Evolutionary conservation across 2,329 filamentous ascomycete species (phyloP), one percentile per base, ranked within the genome.

Genomic region (Thelonectria discophora): DNA sequence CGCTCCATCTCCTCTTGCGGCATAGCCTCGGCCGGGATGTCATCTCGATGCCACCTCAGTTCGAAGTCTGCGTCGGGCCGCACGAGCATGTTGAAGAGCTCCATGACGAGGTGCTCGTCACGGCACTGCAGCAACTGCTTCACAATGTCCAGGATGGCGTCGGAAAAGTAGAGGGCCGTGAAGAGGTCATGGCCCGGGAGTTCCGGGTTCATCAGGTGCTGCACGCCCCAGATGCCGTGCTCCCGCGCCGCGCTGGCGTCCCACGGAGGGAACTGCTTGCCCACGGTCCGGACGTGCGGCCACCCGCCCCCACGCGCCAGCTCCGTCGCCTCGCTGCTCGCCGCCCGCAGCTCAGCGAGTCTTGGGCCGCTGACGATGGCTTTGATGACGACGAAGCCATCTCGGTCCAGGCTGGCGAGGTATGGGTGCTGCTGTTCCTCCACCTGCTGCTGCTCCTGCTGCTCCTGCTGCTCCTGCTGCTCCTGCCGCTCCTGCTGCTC

Each of bases 261-360:
- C 93, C 93, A 97, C 0, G 93, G 93, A 1, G 93, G 93, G 79
- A 97, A 97, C 77, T 97, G 93, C 77, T 96, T 96, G 55, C 91
- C 91, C 2, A 95, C 86, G 0, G 91, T 94, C 66, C 93, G 90
- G 72, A 96, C 88, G 77, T 90, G 85, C 3, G 91, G 91, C 93
- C 93, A 97, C 64, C 82, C 73, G 39, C 92, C 92, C n/a, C 80
- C 69, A 65, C 91, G 87, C 43, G 91, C 90, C 43, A 86, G 79
- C 2, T 78, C 73, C 18, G 88, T 87, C n/a, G 86, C 84, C 59
- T 82, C 76, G 34, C 79, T 73, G 52, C 88, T 86, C 43, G 88
- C 88, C 55, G 74, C 72, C 69, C 88, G 89, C 65, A 94, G 87
- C 18, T 78, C 70, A 21, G 79, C 64, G 46, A 95, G 80, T 62